Percentiles rank a stretch among this genome's conserved stretches.
These are phyloP conservation scores for Termitomyces bulborhizus DNA, from an alignment of 768 basidiomycete genomes.

Conservation along the genomic window DNA sequence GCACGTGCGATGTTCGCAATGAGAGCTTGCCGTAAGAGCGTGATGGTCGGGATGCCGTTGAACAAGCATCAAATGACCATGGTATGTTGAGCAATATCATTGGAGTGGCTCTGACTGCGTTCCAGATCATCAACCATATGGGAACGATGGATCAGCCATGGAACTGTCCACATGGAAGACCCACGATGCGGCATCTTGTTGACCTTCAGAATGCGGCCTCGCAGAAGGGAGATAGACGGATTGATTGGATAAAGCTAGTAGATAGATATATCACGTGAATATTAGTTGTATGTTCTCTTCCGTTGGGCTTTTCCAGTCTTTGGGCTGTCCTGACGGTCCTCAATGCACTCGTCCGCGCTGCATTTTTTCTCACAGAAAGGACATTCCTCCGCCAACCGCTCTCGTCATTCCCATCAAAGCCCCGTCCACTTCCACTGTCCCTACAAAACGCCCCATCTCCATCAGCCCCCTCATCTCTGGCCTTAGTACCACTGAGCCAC, in stretches of 20 bases:
- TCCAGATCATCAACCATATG: conserved; percentile 73
- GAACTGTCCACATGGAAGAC: conserved; percentile 85
- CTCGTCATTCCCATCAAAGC: conserved; percentile 32
- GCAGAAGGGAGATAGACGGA: not conserved
- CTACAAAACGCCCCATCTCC: conserved; percentile 47
- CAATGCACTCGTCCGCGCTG: conserved; percentile 50
- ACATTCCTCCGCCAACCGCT: conserved; percentile 26
- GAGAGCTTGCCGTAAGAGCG: conserved; percentile 92
- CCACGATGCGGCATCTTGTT: conserved; percentile 73
- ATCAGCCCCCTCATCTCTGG: conserved; percentile 30
- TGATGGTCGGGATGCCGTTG: conserved; percentile 91
- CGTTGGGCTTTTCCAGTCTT: conserved; percentile 46
- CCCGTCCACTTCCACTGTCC: conserved; percentile 20
- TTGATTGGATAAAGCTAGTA: not conserved
- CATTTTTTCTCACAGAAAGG: conserved; percentile 56
- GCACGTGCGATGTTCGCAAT: conserved; percentile 94
- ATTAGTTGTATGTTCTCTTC: conserved; percentile 55
- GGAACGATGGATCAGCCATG: conserved; percentile 81
- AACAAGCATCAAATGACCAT: conserved; percentile 71
- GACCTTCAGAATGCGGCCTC: conserved; percentile 33
- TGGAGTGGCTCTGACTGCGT: not conserved
- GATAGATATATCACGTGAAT: not conserved
- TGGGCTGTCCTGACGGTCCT: conserved; percentile 52
- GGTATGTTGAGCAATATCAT: conserved; percentile 31
- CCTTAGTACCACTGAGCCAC: conserved; percentile 35